Conservation (phyloP, 306 rosid genomes). For the Vicia sativa region DNA sequence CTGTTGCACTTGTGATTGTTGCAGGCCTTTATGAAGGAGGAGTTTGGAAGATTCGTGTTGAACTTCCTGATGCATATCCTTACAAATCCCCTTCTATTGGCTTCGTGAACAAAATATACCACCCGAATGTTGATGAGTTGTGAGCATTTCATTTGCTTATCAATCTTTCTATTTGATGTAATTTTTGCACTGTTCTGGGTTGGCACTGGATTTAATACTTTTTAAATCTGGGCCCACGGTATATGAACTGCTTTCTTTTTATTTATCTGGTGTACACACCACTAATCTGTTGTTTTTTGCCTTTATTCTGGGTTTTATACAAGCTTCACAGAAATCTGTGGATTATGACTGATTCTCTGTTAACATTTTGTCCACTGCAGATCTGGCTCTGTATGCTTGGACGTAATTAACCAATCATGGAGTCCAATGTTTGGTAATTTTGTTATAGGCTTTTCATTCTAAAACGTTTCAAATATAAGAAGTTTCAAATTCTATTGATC, state of each 20-base stretch:
- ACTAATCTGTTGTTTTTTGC: too few species aligned
- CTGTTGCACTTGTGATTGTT: conserved; percentile 38
- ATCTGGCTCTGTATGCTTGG: conserved; percentile 98
- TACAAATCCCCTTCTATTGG: conserved; percentile 96
- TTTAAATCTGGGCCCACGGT: too few species aligned
- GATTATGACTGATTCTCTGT: conserved; percentile 43
- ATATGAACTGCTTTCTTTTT: too few species aligned
- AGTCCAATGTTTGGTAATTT: conserved; percentile 98
- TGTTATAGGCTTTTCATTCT: conserved; percentile 33
- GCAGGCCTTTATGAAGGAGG: conserved; percentile 97
- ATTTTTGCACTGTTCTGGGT: conserved; percentile 7
- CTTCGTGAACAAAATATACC: conserved; percentile 93
- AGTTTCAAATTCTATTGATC: conserved; percentile 9
- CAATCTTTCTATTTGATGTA: background rate
- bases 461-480: conserved; percentile 27
- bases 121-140: conserved; percentile 98
- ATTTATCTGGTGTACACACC: too few species aligned
- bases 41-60: conserved; percentile 93
- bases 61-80: conserved; percentile 98
- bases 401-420: conserved; percentile 98
- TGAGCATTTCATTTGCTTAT: conserved; percentile 54
- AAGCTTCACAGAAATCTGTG: conserved; percentile 27
- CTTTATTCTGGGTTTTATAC: conserved; percentile 14
- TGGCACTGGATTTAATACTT: conserved; percentile 14
- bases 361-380: conserved; percentile 59